Evolutionary conservation across 73 alveolate species (phyloP), one percentile per base, ranked within the genome.

Genomic region (Stentor roeselii): DNA sequence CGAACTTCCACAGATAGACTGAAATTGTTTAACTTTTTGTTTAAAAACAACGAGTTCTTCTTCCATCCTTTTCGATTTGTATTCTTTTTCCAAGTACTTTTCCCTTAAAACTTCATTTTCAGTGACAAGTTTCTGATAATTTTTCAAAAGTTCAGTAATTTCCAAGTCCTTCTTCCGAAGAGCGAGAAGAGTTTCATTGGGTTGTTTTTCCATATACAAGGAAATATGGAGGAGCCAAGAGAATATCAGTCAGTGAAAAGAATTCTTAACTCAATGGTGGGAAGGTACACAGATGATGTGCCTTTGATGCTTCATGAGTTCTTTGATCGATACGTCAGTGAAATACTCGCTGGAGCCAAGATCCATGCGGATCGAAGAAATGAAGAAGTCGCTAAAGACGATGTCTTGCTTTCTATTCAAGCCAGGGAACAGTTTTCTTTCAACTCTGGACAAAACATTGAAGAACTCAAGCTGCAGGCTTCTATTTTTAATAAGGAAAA

Each of bases 211-310:
- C n/a, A n/a, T n/a, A n/a, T n/a, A n/a, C n/a, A n/a, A n/a, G n/a
- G n/a, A n/a, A n/a, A n/a, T n/a, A 67, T 67, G 80, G 80, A 32
- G 41, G 80, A 67, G 37, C 80, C 80, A 67, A 67, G 80, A 34
- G 80, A 67, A 67, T 67, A 21, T 32, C 80, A 67, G 34, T 15
- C 50, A n/a, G 41, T 67, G 27, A 67, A 21, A 0, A 67, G 37
- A 34, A 67, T 67, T 21, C 80, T 67, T 32, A 67, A 67, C 41
- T 30, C 50, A 0, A 67, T 67, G 80, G 80, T 67, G 3, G 50
- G 21, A 21, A 21, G 27, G 11, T 67, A 67, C 41, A 21, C 80
- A 67, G 80, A 67, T 27, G 80, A 67, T 2, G 80, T 67, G 41
- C 80, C 80, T 27, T 34, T 30, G 1, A n/a, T 67, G 0, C 41